Percentiles rank a stretch among this genome's conserved stretches.
phyloP scores from a whole-genome alignment of 2,329 filamentous ascomycete species.

The Apiospora pterosperma region DNA sequence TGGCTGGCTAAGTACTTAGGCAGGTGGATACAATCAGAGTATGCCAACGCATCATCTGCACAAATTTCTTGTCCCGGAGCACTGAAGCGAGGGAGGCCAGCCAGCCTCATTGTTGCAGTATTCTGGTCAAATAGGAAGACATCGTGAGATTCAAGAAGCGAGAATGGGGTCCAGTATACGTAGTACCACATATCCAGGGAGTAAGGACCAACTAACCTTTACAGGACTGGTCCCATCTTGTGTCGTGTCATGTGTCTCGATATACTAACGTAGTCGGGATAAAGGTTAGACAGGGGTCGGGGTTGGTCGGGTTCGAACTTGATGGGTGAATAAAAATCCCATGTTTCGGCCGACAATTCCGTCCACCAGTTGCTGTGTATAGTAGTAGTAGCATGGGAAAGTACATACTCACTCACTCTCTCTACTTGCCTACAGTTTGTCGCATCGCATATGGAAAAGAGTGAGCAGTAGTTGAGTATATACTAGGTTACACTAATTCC shows the following conservation, averaged over 20 bases:
- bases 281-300: not conserved
- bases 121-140: not conserved
- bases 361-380: not conserved
- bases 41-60: not conserved
- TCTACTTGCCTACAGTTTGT: too few species aligned
- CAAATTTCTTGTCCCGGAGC: not conserved
- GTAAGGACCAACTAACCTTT: too few species aligned
- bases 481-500: not conserved
- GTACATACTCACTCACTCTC: too few species aligned
- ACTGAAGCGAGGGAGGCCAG: not conserved
- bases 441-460: too few species aligned
- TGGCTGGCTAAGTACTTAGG: not conserved
- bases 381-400: not conserved
- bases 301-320: not conserved
- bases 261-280: too few species aligned
- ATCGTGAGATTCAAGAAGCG: not conserved
- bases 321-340: not conserved
- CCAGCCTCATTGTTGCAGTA: not conserved
- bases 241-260: too few species aligned
- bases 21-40: not conserved
- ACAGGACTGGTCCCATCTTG: too few species aligned
- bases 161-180: too few species aligned
- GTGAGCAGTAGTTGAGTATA: not conserved
- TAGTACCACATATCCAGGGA: too few species aligned
- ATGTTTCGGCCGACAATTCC: not conserved